A percentile compares a stretch with the other conserved stretches of the same genome.
These are phyloP conservation scores for Castanopsis chinensis DNA, from an alignment of 306 rosid genomes.

Conservation along the genomic window DNA sequence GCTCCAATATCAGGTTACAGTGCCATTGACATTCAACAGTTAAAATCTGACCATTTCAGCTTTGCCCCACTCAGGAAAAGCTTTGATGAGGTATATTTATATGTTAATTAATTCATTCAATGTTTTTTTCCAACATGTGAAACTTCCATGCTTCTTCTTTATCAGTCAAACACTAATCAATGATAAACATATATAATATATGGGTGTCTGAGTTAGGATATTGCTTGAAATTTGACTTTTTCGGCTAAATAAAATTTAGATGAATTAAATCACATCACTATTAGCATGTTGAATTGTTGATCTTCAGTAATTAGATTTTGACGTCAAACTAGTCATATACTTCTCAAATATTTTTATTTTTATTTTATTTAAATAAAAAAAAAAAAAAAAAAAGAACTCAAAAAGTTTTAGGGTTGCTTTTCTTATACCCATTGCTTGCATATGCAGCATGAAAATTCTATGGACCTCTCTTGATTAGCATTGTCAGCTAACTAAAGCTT, in stretches of 20 bases:
- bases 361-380: no score
- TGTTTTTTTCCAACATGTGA: neutral
- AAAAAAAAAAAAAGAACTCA: neutral
- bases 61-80: slow-evolving; percentile 72
- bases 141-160: slow-evolving; percentile 11
- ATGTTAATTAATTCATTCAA: neutral
- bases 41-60: slow-evolving; percentile 72
- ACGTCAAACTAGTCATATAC: neutral
- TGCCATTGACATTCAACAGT: slow-evolving; percentile 64
- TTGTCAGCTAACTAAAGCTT: slow-evolving; percentile 38
- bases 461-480: slow-evolving; percentile 35
- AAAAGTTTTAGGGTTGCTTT: slow-evolving; percentile 27
- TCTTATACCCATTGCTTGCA: slow-evolving; percentile 52
- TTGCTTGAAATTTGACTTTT: neutral
- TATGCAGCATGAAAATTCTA: slow-evolving; percentile 35
- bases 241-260: no score
- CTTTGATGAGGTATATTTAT: slow-evolving; percentile 63
- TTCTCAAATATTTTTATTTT: neutral
- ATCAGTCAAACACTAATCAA: neutral
- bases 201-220: neutral
- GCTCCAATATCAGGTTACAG: slow-evolving; percentile 42
- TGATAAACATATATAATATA: neutral
- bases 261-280: no score
- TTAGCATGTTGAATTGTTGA: neutral
- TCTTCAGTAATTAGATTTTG: neutral